Conservation (phyloP, 805 yeast species). For the Suhomyces sp. region DNA sequence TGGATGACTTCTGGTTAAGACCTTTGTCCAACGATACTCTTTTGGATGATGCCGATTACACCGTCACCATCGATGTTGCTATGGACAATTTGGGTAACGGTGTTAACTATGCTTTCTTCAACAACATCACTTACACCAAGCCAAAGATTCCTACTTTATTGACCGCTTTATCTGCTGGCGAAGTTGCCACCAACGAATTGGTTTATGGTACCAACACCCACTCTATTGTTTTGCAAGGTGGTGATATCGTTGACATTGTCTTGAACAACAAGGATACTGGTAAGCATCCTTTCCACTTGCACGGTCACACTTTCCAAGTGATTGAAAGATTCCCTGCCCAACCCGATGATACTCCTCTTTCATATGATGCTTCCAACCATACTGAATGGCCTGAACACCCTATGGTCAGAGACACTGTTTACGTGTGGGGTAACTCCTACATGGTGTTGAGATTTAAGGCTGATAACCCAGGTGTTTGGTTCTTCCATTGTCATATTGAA, state of each 20-base stretch:
- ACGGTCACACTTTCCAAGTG: conserved; percentile 89
- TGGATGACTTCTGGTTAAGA: conserved; percentile 39
- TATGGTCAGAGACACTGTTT: conserved; percentile 78
- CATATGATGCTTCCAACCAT: conserved; percentile 52
- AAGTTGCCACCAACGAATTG: conserved; percentile 48
- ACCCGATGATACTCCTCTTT: conserved; percentile 52
- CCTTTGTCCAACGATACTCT: conserved; percentile 39
- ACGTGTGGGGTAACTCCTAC: conserved; percentile 80
- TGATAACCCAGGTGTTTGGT: conserved; percentile 97
- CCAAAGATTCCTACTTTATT: conserved; percentile 87
- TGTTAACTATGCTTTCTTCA: conserved; percentile 94
- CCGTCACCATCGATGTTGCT: conserved; percentile 65
- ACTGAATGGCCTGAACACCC: conserved; percentile 66
- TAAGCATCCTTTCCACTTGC: conserved; percentile 96
- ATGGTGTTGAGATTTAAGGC: conserved; percentile 86
- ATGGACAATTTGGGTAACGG: conserved; percentile 90
- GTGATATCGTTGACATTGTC: conserved; percentile 73
- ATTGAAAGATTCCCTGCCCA: conserved; percentile 67
- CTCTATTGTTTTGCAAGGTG: conserved; percentile 65
- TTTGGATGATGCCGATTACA: conserved; percentile 66
- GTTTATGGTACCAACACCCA: conserved; percentile 83
- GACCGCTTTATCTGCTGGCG: conserved; percentile 75
- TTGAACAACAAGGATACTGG: conserved; percentile 88
- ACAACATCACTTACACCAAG: conserved; percentile 70
- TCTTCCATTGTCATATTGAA: conserved; percentile 98